Evolutionary conservation across 306 rosid species (phyloP).

Genomic region (Vigna unguiculata): DNA sequence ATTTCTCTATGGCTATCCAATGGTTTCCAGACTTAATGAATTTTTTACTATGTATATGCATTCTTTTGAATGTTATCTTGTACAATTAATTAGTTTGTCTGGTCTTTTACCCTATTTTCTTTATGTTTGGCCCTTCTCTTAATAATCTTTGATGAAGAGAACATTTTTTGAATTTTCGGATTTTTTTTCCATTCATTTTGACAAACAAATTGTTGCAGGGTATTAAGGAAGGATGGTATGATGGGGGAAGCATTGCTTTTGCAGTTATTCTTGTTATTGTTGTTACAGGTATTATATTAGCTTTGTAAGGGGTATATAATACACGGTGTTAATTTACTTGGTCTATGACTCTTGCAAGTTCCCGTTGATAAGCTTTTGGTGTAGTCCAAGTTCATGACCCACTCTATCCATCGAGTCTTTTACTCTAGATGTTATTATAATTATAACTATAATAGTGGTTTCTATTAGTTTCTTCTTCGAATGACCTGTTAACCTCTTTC

Average conservation of each 20-base stretch:
- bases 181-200: slow-evolving; percentile 1
- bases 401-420: slow-evolving; percentile 2
- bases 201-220: slow-evolving; percentile 62
- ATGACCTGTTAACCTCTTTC: slow-evolving; percentile 11
- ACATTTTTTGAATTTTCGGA: slow-evolving; percentile 19
- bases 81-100: not conserved
- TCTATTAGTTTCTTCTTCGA: slow-evolving; percentile 15
- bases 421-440: not conserved
- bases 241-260: slow-evolving; percentile 99
- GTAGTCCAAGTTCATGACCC: slow-evolving; percentile 15
- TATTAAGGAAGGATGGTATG: slow-evolving; percentile 97
- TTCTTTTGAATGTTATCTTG: slow-evolving; percentile 8
- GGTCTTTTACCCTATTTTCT: not conserved
- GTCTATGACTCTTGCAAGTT: not conserved
- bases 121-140: slow-evolving; percentile 4
- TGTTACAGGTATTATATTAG: slow-evolving; percentile 73
- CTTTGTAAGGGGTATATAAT: slow-evolving; percentile 20
- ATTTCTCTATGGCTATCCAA: not conserved
- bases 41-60: too few species aligned
- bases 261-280: slow-evolving; percentile 94
- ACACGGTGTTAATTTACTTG: not conserved
- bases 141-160: slow-evolving; percentile 33
- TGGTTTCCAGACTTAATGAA: not conserved
- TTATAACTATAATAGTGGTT: slow-evolving; percentile 2
- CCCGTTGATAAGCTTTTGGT: slow-evolving; percentile 31